Base-by-base conservation (phyloP, 257 asterid species). In the Lycium barbarum region DNA sequence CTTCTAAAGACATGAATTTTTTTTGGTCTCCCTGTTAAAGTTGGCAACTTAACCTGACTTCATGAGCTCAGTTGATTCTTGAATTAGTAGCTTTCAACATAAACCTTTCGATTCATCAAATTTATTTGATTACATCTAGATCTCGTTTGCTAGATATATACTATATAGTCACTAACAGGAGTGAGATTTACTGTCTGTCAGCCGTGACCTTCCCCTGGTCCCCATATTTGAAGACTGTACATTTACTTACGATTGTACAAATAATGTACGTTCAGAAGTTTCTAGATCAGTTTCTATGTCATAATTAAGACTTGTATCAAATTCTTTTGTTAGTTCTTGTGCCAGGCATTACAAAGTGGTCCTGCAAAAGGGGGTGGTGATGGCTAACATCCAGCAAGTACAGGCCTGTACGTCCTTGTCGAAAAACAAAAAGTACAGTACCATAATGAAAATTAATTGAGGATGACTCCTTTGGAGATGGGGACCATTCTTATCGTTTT, bases 311-410 rank as follows among this genome's bases (percentile, higher is more conserved):
- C 58, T 38, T 17, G 2, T 45, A 40, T 18, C 10, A 47, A 7
- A 47, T 10, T 20, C 5, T 55, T 17, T 67, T 7, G 80, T 74
- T 22, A 49, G 45, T 74, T 74, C 12, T 6, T 10, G 38, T 20
- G 11, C 18, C 20, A 35, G 3, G 15, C 80, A 73, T 47, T 47
- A 11, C 8, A 20, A 38, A 70, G 54, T 70, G 78, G 7, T 9
- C 53, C 78, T 17, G 38, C 58, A 73, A 47, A 45, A 73, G 80
- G 40, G 40, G 80, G 2, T 5, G 33, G 59, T 73, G 58, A 73
- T 73, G 38, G 58, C 57, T 73, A 47, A 73, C 6, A 73, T 72
- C 18, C 20, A 45, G 80, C 38, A 72, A 72, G 80, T 72, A 72
- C 80, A 72, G 17, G 58, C 12, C 12, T 26, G 33, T 5, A 2